phyloP scores from a whole-genome alignment of 2,329 filamentous ascomycete species.

The Tolypocladium capitatum region DNA sequence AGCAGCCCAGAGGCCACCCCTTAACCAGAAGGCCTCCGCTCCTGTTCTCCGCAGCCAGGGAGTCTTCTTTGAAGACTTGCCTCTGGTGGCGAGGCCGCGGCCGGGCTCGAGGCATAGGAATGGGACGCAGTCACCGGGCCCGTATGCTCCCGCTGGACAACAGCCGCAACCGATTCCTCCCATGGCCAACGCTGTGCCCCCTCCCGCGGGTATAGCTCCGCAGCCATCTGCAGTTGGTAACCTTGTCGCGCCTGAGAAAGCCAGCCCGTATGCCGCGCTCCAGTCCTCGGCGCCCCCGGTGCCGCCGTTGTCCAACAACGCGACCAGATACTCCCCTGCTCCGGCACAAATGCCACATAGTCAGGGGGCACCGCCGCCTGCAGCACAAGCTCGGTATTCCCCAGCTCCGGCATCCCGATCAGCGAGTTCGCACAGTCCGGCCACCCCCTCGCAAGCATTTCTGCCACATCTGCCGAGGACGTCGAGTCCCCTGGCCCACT shows the following conservation, averaged over 20 bases:
- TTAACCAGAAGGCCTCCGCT: conserved; percentile 20
- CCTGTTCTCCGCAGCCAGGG: conserved; percentile 26
- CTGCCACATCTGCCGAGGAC: conserved; percentile 49
- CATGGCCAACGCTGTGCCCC: conserved; percentile 13
- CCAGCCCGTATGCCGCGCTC: conserved; percentile 39
- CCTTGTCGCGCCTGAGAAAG: conserved; percentile 40
- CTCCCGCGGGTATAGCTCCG: conserved; percentile 10
- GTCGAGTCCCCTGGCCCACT: conserved; percentile 53
- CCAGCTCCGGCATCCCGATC: conserved; percentile 30
- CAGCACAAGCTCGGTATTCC: conserved; percentile 38
- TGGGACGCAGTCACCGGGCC: conserved; percentile 26
- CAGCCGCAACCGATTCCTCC: conserved; percentile 11
- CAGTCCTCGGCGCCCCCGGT: conserved; percentile 20
- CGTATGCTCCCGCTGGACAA: conserved; percentile 3
- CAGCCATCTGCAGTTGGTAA: conserved; percentile 18
- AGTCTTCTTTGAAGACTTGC: conserved; percentile 70
- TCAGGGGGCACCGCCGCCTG: conserved; percentile 25
- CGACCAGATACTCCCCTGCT: conserved; percentile 50
- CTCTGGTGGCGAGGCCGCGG: conserved; percentile 47
- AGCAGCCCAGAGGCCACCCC: conserved; percentile 17
- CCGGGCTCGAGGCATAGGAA: conserved; percentile 42
- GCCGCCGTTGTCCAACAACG: conserved; percentile 20
- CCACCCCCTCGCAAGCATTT: conserved; percentile 28
- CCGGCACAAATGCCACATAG: conserved; percentile 26
- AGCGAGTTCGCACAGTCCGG: conserved; percentile 26